Conservation (phyloP, 495 filamentous ascomycete genomes). For the Penicillium odoratum region DNA sequence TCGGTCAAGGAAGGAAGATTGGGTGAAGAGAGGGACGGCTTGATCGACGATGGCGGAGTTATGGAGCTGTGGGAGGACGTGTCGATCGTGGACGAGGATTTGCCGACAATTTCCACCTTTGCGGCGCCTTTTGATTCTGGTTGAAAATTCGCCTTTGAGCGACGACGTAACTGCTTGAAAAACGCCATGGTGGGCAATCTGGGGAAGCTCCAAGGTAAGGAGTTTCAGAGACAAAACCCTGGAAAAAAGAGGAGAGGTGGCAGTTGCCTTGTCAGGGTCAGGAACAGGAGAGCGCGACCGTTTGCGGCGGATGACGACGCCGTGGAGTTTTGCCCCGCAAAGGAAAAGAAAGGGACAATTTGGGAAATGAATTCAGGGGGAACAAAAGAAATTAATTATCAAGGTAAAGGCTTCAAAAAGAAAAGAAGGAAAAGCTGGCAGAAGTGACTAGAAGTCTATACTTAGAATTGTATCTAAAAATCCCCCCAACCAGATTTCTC, state of each 20-base stretch:
- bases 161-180: slow-evolving; percentile 74
- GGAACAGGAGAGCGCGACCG: slow-evolving; percentile 36
- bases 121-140: slow-evolving; percentile 54
- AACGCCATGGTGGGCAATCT: slow-evolving; percentile 54
- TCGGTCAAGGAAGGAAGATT: slow-evolving; percentile 55
- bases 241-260: slow-evolving; percentile 5
- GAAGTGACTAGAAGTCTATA: neutral
- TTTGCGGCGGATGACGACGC: slow-evolving; percentile 41
- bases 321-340: slow-evolving; percentile 24
- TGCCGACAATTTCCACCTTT: slow-evolving; percentile 52
- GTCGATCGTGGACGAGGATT: slow-evolving; percentile 66
- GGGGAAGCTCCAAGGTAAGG: slow-evolving; percentile 16
- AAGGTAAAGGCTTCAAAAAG: neutral
- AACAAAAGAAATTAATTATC: slow-evolving; percentile 1
- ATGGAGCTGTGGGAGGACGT: slow-evolving; percentile 55
- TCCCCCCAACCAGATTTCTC: neutral
- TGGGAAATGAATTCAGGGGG: neutral
- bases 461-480: slow-evolving; percentile 2
- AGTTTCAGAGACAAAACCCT: neutral
- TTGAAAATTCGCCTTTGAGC: slow-evolving; percentile 66
- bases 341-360: neutral
- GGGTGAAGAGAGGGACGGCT: slow-evolving; percentile 52
- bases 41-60: slow-evolving; percentile 61
- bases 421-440: neutral
- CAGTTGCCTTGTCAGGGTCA: slow-evolving; percentile 21